phyloP scores from a whole-genome alignment of 768 basidiomycete species.

The Sarcodon aspratus region DNA sequence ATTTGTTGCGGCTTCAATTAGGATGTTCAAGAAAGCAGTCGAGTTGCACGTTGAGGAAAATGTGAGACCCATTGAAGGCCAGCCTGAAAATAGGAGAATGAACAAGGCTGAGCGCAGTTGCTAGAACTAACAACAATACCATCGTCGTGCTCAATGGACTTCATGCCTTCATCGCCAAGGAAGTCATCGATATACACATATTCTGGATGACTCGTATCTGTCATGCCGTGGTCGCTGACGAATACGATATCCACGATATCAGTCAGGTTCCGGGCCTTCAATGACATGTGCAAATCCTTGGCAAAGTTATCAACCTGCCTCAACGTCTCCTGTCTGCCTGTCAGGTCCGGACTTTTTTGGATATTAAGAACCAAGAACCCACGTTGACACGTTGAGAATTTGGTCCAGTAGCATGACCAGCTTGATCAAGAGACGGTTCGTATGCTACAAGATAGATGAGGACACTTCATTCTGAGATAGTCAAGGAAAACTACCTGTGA shows the following conservation, averaged over 20 bases:
- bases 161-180: constrained; percentile 50
- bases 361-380: constrained; percentile 13
- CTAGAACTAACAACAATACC: constrained; percentile 19
- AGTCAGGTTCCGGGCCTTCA: constrained; percentile 63
- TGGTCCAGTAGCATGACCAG: constrained; percentile 65
- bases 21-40: constrained; percentile 38
- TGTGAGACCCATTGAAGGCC: constrained; percentile 83
- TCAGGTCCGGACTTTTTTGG: background rate
- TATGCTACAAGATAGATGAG: constrained; percentile 36
- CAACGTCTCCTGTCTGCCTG: constrained; percentile 42
- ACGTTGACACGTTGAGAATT: constrained; percentile 63
- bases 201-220: constrained; percentile 71
- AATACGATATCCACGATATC: constrained; percentile 83
- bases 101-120: background rate
- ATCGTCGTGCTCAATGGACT: constrained; percentile 60
- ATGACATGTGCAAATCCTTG: constrained; percentile 46
- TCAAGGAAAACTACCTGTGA: constrained; percentile 41
- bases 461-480: constrained; percentile 4
- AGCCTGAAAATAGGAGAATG: constrained; percentile 31
- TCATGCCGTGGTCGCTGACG: constrained; percentile 90
- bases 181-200: constrained; percentile 76
- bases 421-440: constrained; percentile 80
- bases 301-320: constrained; percentile 64
- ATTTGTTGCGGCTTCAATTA: constrained; percentile 38
- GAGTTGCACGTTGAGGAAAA: constrained; percentile 51